phyloP scores from a whole-genome alignment of 2,329 filamentous ascomycete genomes.

The Hymenoscyphus infarciens region DNA sequence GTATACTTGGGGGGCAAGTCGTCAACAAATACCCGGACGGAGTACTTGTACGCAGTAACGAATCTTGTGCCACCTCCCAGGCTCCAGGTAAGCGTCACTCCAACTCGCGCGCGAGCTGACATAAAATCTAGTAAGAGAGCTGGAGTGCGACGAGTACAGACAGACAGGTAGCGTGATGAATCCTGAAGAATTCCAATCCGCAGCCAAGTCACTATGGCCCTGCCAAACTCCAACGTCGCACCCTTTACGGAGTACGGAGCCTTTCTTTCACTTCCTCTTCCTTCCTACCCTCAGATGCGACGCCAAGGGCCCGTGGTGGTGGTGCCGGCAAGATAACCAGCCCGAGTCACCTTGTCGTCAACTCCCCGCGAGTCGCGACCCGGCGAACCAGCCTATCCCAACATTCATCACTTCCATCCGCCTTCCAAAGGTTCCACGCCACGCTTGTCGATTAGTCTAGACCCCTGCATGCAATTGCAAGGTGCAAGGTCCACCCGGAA shows the following conservation, averaged over 20 bases:
- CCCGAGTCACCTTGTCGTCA: neutral
- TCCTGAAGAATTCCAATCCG: neutral
- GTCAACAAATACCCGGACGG: neutral
- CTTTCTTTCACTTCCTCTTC: neutral
- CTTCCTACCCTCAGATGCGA: too few species aligned
- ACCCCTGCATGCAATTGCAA: neutral
- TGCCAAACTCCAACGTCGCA: too few species aligned
- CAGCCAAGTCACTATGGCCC: neutral
- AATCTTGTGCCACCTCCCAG: neutral
- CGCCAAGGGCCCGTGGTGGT: too few species aligned
- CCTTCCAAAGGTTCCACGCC: slow-evolving; percentile 1
- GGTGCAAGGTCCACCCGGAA: neutral
- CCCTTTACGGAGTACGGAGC: too few species aligned
- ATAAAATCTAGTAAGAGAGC: neutral
- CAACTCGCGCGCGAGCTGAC: neutral
- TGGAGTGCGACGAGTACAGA: neutral
- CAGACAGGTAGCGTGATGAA: neutral
- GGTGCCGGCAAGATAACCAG: too few species aligned
- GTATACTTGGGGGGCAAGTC: neutral
- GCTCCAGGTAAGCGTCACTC: neutral
- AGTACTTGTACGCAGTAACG: neutral
- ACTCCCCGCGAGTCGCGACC: neutral
- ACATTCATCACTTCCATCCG: neutral
- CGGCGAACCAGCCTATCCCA: neutral
- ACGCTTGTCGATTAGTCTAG: neutral